Evolutionary conservation across 306 rosid genomes (phyloP).

Genomic region (Cicer bijugum): DNA sequence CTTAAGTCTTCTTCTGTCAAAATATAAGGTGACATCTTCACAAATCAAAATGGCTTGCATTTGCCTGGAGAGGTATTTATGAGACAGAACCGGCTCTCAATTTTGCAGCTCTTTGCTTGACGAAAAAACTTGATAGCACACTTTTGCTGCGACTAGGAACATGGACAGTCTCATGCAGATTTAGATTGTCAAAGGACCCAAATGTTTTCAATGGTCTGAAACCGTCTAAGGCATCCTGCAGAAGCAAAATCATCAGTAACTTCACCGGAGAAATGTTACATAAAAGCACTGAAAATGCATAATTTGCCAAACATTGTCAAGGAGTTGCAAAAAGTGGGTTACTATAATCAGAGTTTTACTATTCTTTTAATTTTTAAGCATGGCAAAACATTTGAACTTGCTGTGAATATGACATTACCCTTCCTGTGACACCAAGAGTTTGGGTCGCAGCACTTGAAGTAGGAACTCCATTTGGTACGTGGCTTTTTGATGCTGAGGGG

Average conservation of each 20-base stretch:
- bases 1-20: slow-evolving; percentile 10
- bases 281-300: not conserved
- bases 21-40: slow-evolving; percentile 16
- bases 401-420: slow-evolving; percentile 46
- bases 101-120: slow-evolving; percentile 62
- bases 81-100: slow-evolving; percentile 58
- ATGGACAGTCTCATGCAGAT: slow-evolving; percentile 48
- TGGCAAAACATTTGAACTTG: slow-evolving; percentile 30
- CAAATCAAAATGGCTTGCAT: slow-evolving; percentile 35
- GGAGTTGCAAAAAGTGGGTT: not conserved
- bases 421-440: slow-evolving; percentile 54
- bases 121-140: slow-evolving; percentile 81
- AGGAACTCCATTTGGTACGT: slow-evolving; percentile 61
- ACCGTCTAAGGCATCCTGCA: slow-evolving; percentile 69
- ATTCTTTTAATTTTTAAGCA: slow-evolving; percentile 30
- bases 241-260: slow-evolving; percentile 27
- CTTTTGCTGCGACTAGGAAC: slow-evolving; percentile 84
- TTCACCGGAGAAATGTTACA: not conserved
- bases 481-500: slow-evolving; percentile 54
- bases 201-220: slow-evolving; percentile 57
- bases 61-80: slow-evolving; percentile 42
- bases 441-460: slow-evolving; percentile 57
- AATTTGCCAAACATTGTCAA: slow-evolving; percentile 1
- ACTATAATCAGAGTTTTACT: slow-evolving; percentile 8
- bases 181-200: slow-evolving; percentile 74